Percentiles rank a stretch among this genome's conserved stretches.
Conservation (phyloP, 345 rosid genomes). For the Rhizophora mangle region DNA sequence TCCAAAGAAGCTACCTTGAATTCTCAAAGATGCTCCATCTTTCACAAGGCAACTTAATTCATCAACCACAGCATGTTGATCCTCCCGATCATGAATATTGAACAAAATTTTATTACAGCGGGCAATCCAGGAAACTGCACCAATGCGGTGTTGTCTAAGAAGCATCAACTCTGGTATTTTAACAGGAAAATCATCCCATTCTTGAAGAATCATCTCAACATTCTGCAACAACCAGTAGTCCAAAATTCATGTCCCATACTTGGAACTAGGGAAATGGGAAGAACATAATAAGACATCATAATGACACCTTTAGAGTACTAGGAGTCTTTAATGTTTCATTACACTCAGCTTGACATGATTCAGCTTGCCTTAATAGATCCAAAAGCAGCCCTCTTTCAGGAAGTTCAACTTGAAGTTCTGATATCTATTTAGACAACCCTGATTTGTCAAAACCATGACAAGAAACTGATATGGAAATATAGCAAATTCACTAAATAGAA, state of each 20-base stretch:
- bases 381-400: constrained; percentile 57
- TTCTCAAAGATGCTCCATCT: constrained; percentile 64
- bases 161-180: constrained; percentile 65
- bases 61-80: constrained; percentile 55
- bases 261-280: constrained; percentile 10
- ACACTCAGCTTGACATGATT: constrained; percentile 57
- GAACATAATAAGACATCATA: background rate
- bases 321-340: constrained; percentile 50
- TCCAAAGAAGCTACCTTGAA: constrained; percentile 47
- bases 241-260: constrained; percentile 9
- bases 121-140: constrained; percentile 58
- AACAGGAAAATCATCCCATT: constrained; percentile 46
- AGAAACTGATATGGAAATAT: constrained; percentile 11
- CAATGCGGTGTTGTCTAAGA: constrained; percentile 58
- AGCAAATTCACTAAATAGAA: constrained; percentile 6
- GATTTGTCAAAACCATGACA: constrained; percentile 12
- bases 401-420: constrained; percentile 66
- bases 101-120: constrained; percentile 45
- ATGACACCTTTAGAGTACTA: constrained; percentile 49
- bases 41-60: constrained; percentile 57
- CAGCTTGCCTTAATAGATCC: constrained; percentile 50
- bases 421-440: constrained; percentile 40
- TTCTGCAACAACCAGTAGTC: constrained; percentile 38
- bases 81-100: constrained; percentile 47
- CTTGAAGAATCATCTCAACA: constrained; percentile 57